A percentile compares a stretch with the other conserved stretches of the same genome.
These are phyloP conservation scores for Amesomyces nigricolor DNA, from an alignment of 2,329 filamentous ascomycete species.

Conservation along the genomic window DNA sequence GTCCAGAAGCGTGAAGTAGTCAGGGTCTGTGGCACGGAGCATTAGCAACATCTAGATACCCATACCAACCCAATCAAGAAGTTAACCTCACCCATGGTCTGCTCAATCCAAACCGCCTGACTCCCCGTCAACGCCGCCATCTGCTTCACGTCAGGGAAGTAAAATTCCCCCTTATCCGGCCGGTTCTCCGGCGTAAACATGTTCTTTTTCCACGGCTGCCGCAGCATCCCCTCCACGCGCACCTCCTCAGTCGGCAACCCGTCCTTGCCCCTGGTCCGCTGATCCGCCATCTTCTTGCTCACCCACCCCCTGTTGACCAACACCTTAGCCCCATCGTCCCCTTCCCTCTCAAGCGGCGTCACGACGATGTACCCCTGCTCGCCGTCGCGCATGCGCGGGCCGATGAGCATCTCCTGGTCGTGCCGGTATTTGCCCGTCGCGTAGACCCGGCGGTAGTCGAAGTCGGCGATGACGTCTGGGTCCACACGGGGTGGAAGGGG, in stretches of 20 bases:
- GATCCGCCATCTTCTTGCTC: conserved; percentile 62
- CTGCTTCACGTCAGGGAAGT: conserved; percentile 88
- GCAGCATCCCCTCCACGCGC: conserved; percentile 73
- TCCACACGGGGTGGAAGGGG: conserved; percentile 81
- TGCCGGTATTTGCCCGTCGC: conserved; percentile 71
- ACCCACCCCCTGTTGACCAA: conserved; percentile 93
- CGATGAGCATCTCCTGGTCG: conserved; percentile 93
- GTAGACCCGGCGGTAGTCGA: conserved; percentile 83
- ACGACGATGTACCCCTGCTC: conserved; percentile 87
- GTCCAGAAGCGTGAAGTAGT: conserved; percentile 69
- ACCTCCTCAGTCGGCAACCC: conserved; percentile 65
- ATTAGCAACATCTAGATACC: conserved; percentile 6
- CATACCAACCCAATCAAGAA: conserved; percentile 13
- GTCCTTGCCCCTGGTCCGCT: conserved; percentile 54
- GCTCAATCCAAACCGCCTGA: conserved; percentile 90
- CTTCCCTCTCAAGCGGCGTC: conserved; percentile 75
- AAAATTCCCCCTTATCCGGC: conserved; percentile 79
- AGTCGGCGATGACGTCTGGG: conserved; percentile 73
- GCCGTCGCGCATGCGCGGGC: conserved; percentile 82
- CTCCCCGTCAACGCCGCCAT: conserved; percentile 81
- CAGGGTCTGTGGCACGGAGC: conserved; percentile 54
- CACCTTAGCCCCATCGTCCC: conserved; percentile 56
- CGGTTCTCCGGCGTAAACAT: conserved; percentile 91
- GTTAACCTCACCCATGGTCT: conserved; percentile 73
- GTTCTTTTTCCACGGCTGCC: conserved; percentile 95